Evolutionary conservation across 208 protist genomes (phyloP).

Genomic region (Leishmania amazonensis): DNA sequence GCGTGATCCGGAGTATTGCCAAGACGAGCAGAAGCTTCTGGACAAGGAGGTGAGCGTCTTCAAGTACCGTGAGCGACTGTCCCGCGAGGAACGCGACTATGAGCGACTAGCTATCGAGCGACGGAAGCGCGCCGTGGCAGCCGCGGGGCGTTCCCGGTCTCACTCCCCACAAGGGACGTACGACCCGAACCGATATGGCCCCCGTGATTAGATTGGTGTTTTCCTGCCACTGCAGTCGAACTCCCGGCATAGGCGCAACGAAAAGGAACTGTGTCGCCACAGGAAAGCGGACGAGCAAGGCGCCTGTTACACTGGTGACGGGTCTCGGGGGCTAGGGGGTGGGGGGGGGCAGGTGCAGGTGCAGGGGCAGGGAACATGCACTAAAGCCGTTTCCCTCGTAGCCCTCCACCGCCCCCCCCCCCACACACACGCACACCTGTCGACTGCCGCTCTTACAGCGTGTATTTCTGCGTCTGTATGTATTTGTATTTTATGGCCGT

Average conservation of each 20-base stretch:
- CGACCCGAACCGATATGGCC: conserved; percentile 29
- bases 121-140: conserved; percentile 29
- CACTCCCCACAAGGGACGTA: conserved; percentile 25
- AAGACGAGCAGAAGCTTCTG: conserved; percentile 71
- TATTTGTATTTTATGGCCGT: not conserved
- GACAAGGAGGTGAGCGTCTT: conserved; percentile 85
- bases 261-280: not conserved
- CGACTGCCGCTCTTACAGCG: not conserved
- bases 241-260: not conserved
- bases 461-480: not conserved
- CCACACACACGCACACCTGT: no score
- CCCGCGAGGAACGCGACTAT: conserved; percentile 70
- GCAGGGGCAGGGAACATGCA: not conserved
- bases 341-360: not conserved
- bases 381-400: not conserved
- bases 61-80: conserved; percentile 68
- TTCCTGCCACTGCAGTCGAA: not conserved
- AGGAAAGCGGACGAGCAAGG: not conserved
- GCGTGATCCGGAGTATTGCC: conserved; percentile 48
- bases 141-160: conserved; percentile 18
- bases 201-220: conserved; percentile 17
- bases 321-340: no score
- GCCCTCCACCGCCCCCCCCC: no score
- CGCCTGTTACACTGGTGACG: not conserved
- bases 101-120: conserved; percentile 72